phyloP scores from a whole-genome alignment of 495 filamentous ascomycete species.

The Talaromyces trachyspermus region DNA sequence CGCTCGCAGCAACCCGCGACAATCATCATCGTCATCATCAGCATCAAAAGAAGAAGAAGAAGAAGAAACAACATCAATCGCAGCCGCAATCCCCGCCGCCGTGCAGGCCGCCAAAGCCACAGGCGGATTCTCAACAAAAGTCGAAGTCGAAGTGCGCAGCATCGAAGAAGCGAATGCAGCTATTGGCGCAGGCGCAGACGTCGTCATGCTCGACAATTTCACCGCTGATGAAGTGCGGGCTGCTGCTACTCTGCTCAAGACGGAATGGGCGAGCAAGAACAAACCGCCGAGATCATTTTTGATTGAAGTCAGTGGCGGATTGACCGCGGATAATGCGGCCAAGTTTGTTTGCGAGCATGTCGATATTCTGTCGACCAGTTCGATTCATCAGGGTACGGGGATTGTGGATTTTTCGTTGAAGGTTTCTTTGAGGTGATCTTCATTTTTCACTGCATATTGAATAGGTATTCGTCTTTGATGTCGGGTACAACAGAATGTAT shows the following conservation, averaged over 20 bases:
- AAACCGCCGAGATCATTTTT: conserved; percentile 45
- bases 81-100: conserved; percentile 71
- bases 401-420: conserved; percentile 97
- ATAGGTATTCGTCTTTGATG: too few species aligned
- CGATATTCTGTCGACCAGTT: conserved; percentile 91
- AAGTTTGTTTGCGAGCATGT: conserved; percentile 79
- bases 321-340: conserved; percentile 78
- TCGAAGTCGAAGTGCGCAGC: conserved; percentile 90
- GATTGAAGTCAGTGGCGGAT: conserved; percentile 85
- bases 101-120: conserved; percentile 76
- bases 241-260: conserved; percentile 64
- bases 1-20: background rate
- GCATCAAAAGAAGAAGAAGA: background rate
- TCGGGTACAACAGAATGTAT: conserved; percentile 5
- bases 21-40: too few species aligned
- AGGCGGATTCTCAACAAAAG: conserved; percentile 83
- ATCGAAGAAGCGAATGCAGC: conserved; percentile 86
- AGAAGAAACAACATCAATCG: conserved; percentile 20
- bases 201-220: conserved; percentile 98
- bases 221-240: conserved; percentile 62
- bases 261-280: conserved; percentile 60
- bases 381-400: conserved; percentile 88
- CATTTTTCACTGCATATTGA: too few species aligned
- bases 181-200: conserved; percentile 81
- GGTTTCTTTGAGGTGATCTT: conserved; percentile 45